Evolutionary conservation across 441 rosid species (phyloP).

Genomic region (Isatis lusitanica): DNA sequence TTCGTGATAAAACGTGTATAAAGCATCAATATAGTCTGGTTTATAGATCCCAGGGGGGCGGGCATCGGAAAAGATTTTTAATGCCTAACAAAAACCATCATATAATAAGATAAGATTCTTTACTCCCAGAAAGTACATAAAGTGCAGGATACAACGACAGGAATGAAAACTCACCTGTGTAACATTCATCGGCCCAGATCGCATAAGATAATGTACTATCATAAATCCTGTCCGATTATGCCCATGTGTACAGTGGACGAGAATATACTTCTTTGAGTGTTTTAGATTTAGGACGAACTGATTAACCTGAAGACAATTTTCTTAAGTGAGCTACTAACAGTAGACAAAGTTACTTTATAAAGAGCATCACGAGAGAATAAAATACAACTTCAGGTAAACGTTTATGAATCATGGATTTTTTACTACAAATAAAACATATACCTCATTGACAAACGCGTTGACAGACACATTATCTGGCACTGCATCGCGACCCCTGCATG

Average conservation of each 20-base stretch:
- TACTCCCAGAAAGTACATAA: conserved; percentile 12
- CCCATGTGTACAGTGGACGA: conserved; percentile 99
- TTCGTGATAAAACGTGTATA: conserved; percentile 90
- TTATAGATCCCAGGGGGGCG: conserved; percentile 99
- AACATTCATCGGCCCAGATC: conserved; percentile 76
- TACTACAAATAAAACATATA: conserved; percentile 34
- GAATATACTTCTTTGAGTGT: conserved; percentile 72
- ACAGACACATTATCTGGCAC: conserved; percentile 90
- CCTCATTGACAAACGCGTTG: conserved; percentile 89
- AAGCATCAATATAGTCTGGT: conserved; percentile 81
- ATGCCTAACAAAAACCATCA: conserved; percentile 58
- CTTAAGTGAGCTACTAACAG: conserved; percentile 12
- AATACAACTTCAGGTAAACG: not conserved
- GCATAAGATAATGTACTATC: conserved; percentile 95
- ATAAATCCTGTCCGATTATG: conserved; percentile 98
- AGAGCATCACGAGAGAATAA: not conserved
- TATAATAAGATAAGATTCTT: conserved; percentile 16
- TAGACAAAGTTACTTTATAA: not conserved
- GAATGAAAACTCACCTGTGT: conserved; percentile 59
- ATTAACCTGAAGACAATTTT: conserved; percentile 54
- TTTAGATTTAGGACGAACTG: conserved; percentile 76
- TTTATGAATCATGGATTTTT: not conserved
- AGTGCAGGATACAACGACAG: conserved; percentile 3
- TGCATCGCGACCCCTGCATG: conserved; percentile 90
- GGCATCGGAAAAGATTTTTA: conserved; percentile 75